These are phyloP conservation scores for Sporothrix dimorphospora DNA, from an alignment of 2,329 filamentous ascomycete genomes.

Conservation along the genomic window DNA sequence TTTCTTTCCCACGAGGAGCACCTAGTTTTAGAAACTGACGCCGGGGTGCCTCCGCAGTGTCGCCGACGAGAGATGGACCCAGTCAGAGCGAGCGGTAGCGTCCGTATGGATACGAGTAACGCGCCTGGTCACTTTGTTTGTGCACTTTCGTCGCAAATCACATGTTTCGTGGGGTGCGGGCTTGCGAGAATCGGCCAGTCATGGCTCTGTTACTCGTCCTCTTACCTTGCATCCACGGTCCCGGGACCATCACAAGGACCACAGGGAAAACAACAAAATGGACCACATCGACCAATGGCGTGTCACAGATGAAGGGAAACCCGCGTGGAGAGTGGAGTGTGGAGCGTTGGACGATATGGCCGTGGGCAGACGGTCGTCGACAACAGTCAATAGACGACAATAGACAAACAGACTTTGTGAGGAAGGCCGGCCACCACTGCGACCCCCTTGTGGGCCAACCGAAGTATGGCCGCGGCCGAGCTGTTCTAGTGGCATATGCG, in stretches of 20 bases:
- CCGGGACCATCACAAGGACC: not conserved
- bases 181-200: not conserved
- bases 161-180: not conserved
- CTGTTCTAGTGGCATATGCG: not conserved
- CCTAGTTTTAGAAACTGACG: slow-evolving; percentile 4
- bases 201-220: not conserved
- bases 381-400: too few species aligned
- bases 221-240: not conserved
- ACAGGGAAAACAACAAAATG: not conserved
- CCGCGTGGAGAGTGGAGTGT: not conserved
- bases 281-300: not conserved
- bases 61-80: not conserved
- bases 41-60: slow-evolving; percentile 19
- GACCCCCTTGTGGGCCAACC: slow-evolving; percentile 2
- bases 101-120: not conserved
- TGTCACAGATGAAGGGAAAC: not conserved
- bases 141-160: not conserved
- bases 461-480: slow-evolving; percentile 17
- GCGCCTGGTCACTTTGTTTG: not conserved
- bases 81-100: not conserved
- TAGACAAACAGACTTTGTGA: too few species aligned
- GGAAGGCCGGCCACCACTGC: not conserved
- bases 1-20: not conserved
- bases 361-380: not conserved
- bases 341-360: too few species aligned